A percentile compares a stretch with the other conserved stretches of the same genome.
Conservation (phyloP, 2,329 filamentous ascomycete genomes). For the Diaporthe aspalathi region DNA sequence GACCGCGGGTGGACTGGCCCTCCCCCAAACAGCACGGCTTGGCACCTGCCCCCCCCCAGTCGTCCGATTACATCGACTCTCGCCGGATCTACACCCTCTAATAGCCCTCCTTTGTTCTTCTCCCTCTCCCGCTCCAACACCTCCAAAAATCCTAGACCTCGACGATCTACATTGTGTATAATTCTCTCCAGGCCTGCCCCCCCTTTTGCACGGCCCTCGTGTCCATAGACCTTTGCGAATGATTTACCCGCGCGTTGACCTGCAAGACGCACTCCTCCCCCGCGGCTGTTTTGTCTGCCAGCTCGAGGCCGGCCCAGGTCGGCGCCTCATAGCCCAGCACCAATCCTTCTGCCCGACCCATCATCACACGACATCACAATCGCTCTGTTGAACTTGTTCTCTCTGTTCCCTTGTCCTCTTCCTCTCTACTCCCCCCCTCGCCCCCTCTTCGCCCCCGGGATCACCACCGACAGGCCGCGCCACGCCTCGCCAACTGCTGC, state of each 20-base stretch:
- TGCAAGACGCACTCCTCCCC: constrained; percentile 20
- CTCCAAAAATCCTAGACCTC: constrained; percentile 18
- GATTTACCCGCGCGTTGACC: constrained; percentile 32
- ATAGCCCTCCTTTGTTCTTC: constrained; percentile 18
- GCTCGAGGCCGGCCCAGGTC: constrained; percentile 33
- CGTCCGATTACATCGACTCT: constrained; percentile 35
- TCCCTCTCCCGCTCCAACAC: constrained; percentile 1
- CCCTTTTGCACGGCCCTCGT: constrained; percentile 18
- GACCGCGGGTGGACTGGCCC: no score
- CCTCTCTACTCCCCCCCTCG: not conserved
- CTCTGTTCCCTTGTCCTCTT: not conserved
- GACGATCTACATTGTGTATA: constrained; percentile 29
- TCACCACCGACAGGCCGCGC: no score
- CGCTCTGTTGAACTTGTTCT: constrained; percentile 15
- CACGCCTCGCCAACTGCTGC: not conserved
- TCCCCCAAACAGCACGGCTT: not conserved
- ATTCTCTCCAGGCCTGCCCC: constrained; percentile 17
- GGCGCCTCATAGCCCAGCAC: constrained; percentile 31
- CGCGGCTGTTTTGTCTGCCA: constrained; percentile 34
- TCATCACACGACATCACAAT: constrained; percentile 25
- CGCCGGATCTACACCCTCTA: constrained; percentile 19
- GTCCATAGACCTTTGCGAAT: constrained; percentile 36
- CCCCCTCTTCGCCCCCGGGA: no score
- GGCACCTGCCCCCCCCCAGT: not conserved
- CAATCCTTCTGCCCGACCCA: constrained; percentile 9